Evolutionary conservation across 2,329 filamentous ascomycete species (phyloP).

Genomic region (Colletotrichum sublineola): DNA sequence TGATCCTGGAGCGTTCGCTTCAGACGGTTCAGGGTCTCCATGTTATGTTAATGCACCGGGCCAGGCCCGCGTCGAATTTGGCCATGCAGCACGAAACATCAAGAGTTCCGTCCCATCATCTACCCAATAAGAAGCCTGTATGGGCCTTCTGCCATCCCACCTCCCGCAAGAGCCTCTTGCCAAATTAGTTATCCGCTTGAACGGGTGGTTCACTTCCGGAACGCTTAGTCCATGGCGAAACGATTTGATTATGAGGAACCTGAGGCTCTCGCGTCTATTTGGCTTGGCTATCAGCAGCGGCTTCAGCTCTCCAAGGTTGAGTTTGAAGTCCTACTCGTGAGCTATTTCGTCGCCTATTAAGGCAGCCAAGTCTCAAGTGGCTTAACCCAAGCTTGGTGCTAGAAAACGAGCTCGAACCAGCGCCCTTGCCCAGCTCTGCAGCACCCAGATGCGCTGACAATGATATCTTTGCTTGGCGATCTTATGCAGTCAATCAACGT

Average conservation of each 20-base stretch:
- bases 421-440: background rate
- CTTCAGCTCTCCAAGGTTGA: background rate
- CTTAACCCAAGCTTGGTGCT: background rate
- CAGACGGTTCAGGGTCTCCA: slow-evolving; percentile 10
- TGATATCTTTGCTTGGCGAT: background rate
- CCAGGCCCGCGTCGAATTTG: slow-evolving; percentile 18
- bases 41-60: slow-evolving; percentile 18
- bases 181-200: background rate
- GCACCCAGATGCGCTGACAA: background rate
- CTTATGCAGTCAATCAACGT: background rate
- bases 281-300: background rate
- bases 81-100: slow-evolving; percentile 26
- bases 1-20: background rate
- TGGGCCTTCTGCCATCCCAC: slow-evolving; percentile 30
- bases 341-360: background rate
- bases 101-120: slow-evolving; percentile 26
- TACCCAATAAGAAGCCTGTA: slow-evolving; percentile 15
- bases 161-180: slow-evolving; percentile 4
- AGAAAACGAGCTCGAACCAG: background rate
- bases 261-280: background rate
- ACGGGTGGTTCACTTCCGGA: slow-evolving; percentile 24
- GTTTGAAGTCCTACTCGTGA: background rate
- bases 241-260: slow-evolving; percentile 3
- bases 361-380: background rate
- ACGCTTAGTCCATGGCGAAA: slow-evolving; percentile 17